Evolutionary conservation across 495 filamentous ascomycete genomes (phyloP).

Genomic region (Hypoxylon crocopeplum): DNA sequence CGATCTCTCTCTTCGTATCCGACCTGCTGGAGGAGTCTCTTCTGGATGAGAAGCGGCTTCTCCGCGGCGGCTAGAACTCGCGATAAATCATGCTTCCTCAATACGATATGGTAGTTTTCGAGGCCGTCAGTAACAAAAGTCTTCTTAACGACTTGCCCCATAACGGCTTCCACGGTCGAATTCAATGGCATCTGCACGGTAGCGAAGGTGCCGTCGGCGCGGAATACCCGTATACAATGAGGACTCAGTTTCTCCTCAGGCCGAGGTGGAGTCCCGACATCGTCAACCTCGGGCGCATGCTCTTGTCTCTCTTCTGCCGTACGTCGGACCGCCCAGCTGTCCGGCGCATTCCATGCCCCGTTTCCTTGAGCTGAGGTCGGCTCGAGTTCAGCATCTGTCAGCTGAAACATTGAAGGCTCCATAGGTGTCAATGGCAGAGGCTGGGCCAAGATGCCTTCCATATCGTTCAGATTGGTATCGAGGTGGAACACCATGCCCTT

Average conservation of each 20-base stretch:
- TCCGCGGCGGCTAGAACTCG: slow-evolving; percentile 80
- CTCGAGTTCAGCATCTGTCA: slow-evolving; percentile 50
- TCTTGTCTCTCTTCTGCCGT: slow-evolving; percentile 62
- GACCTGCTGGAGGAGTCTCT: slow-evolving; percentile 87
- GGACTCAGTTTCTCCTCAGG: slow-evolving; percentile 69
- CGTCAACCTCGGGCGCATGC: slow-evolving; percentile 61
- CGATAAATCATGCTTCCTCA: slow-evolving; percentile 90
- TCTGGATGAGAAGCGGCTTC: slow-evolving; percentile 89
- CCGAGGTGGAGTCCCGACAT: slow-evolving; percentile 64
- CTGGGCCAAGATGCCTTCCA: slow-evolving; percentile 81
- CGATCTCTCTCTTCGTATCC: slow-evolving; percentile 88
- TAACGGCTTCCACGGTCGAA: slow-evolving; percentile 82
- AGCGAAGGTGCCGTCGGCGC: slow-evolving; percentile 90
- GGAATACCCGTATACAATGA: slow-evolving; percentile 96
- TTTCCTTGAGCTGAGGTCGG: slow-evolving; percentile 43
- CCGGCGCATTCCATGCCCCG: slow-evolving; percentile 82
- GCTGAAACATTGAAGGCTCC: slow-evolving; percentile 60
- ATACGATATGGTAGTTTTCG: slow-evolving; percentile 92
- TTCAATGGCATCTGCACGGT: slow-evolving; percentile 83
- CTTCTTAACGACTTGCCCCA: slow-evolving; percentile 85
- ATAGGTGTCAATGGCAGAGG: slow-evolving; percentile 69
- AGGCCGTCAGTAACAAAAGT: slow-evolving; percentile 87
- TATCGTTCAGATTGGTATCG: slow-evolving; percentile 81
- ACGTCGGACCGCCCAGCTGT: slow-evolving; percentile 89
- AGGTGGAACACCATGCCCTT: slow-evolving; percentile 65